Evolutionary conservation across 352 stramenopile genomes (phyloP).

Genomic region (Aphanomyces invadans): DNA sequence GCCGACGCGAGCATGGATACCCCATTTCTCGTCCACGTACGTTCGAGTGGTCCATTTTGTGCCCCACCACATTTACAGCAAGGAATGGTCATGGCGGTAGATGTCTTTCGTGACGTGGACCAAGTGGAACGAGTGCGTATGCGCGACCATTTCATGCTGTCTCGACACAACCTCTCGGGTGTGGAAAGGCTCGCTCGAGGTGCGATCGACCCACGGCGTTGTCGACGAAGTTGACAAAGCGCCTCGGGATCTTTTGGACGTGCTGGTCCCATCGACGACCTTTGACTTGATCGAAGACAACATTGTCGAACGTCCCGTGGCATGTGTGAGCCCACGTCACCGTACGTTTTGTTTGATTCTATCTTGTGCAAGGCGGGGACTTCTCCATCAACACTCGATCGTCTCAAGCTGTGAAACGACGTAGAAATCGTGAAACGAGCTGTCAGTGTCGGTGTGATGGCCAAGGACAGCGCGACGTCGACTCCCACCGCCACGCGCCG

Average conservation of each 20-base stretch:
- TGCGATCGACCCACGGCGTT: not conserved
- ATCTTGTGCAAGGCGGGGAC: no score
- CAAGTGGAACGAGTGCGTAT: slow-evolving; percentile 19
- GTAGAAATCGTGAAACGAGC: slow-evolving; percentile 7
- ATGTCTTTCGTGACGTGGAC: slow-evolving; percentile 17
- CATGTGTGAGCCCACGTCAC: slow-evolving; percentile 14
- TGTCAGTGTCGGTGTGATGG: not conserved
- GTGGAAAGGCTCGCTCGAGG: slow-evolving; percentile 8
- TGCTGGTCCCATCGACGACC: not conserved
- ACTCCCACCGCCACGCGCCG: slow-evolving; percentile 14
- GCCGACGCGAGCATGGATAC: not conserved
- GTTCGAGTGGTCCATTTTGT: not conserved
- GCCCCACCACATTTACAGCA: no score
- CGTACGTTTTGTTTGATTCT: not conserved
- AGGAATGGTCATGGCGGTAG: no score
- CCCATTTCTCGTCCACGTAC: slow-evolving; percentile 3
- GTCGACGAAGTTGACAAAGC: slow-evolving; percentile 4
- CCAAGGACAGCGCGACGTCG: slow-evolving; percentile 7
- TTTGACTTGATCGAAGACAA: not conserved
- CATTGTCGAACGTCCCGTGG: not conserved
- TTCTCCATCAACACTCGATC: no score
- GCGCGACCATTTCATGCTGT: not conserved
- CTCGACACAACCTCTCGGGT: not conserved
- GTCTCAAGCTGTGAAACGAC: no score
- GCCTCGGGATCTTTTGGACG: not conserved